Evolutionary conservation across 805 yeast species (phyloP), one percentile per base, ranked within the genome.

Genomic region (Metschnikowia gruessii): DNA sequence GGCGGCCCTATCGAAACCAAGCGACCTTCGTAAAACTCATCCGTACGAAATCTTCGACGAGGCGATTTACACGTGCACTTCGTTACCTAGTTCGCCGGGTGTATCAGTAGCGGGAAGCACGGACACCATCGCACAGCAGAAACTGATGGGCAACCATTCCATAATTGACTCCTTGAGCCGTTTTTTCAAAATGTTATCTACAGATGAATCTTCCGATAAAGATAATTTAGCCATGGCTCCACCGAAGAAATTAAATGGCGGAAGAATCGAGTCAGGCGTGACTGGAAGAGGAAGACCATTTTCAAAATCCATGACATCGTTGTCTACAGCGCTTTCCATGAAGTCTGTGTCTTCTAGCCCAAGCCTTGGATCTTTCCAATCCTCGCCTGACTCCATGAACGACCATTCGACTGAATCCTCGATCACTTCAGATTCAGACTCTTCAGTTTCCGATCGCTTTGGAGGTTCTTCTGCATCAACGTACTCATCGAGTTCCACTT

Each of bases 21-120:
- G 71, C 43, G 74, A 70, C 46, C 60, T 71, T 33, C 62, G 77
- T 32, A 76, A 78, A 52, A 72, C 79, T 1, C 83, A 80, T 59
- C 77, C 86, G 0, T 83, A 73, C 60, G 88, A 83, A 52, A 73
- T 83, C 2, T 72, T 82, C 42, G 88, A 83, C 60, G 88, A 83
- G 55, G 82, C 85, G 1, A 72, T 80, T 28, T 82, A 82, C 60
- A 70, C 61, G 1, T 61, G 65, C 39, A 52, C 64, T 8, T 48
- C 63, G 13, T 46, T 60, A 36, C 59, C 65, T 13, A 49, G 49
- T 17, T 33, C 57, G 3, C 51, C 58, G 3, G 47, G 46, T 18
- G 41, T 21, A 11, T 19, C 34, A 13, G 24, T 12, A 32, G 37
- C 18, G n/a, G 26, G 22, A 12, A 33, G 21, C 21, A 24, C 38